Percentiles rank a stretch among this genome's conserved stretches.
These are phyloP conservation scores for Zygoascus biomembranicola DNA, from an alignment of 805 yeast species.

Conservation along the genomic window DNA sequence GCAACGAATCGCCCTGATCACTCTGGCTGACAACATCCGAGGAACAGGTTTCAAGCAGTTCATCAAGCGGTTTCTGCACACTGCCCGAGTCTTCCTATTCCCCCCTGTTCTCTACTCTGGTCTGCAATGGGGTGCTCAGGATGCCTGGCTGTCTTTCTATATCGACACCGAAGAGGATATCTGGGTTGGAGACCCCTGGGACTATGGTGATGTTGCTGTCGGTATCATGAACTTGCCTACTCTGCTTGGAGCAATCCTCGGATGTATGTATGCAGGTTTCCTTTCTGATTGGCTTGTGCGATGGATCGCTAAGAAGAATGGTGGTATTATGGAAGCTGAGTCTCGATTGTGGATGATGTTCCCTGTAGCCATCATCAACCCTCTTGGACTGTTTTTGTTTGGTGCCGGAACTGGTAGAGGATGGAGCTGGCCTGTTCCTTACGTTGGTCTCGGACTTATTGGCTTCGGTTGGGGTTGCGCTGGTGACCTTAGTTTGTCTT, in stretches of 20 bases:
- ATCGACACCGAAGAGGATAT: slow-evolving; percentile 63
- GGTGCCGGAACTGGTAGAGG: slow-evolving; percentile 54
- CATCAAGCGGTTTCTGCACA: slow-evolving; percentile 41
- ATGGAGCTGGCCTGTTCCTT: slow-evolving; percentile 48
- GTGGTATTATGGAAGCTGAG: slow-evolving; percentile 34
- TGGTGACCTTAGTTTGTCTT: slow-evolving; percentile 51
- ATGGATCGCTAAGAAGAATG: slow-evolving; percentile 16
- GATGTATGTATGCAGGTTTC: slow-evolving; percentile 41
- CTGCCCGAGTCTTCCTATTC: slow-evolving; percentile 30
- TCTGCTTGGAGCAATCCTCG: slow-evolving; percentile 45
- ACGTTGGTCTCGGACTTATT: slow-evolving; percentile 48
- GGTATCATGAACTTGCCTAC: slow-evolving; percentile 71
- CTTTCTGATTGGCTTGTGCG: slow-evolving; percentile 50
- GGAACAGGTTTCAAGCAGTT: slow-evolving; percentile 67
- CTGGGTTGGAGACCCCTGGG: slow-evolving; percentile 59
- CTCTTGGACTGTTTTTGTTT: slow-evolving; percentile 48
- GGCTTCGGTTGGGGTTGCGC: slow-evolving; percentile 51
- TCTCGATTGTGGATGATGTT: slow-evolving; percentile 45
- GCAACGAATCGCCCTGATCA: slow-evolving; percentile 22
- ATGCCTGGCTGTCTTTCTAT: slow-evolving; percentile 66
- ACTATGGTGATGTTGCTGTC: slow-evolving; percentile 55
- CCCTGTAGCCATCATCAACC: slow-evolving; percentile 42
- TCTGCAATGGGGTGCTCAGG: slow-evolving; percentile 71
- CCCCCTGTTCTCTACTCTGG: slow-evolving; percentile 56
- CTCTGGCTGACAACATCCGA: slow-evolving; percentile 42